Base-by-base conservation (phyloP, 768 basidiomycete genomes). In the Leccinum boreale region DNA sequence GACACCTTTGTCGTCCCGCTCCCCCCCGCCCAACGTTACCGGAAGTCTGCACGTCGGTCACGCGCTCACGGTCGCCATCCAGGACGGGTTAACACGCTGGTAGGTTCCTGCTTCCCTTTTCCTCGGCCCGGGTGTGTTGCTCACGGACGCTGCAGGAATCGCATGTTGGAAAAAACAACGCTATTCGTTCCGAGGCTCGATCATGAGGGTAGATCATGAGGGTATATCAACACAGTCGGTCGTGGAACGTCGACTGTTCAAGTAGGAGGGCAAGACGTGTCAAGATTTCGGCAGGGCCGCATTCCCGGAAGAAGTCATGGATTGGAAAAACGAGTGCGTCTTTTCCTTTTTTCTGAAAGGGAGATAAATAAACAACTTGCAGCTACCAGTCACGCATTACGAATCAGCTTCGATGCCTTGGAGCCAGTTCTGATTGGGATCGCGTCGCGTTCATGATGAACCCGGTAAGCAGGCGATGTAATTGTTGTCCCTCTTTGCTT, bases 181-280 rank as follows among this genome's bases (percentile, higher is more conserved):
- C 79, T 98, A 1, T 98, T 89, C 68, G 83, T 87, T 2, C 97
- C 97, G 0, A 95, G 97, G 15, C 98, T 95, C 68, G 97, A 99
- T 73, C 97, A 98, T 67, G 97, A 96, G 0, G 95, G 96, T 57
- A 98, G 98, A 59, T 95, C 95, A 0, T n/a, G 97, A 96, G 0
- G 95, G 96, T 57, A 98, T 99, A 59, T 95, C 95, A 0, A 98
- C 96, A 0, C 97, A 99, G 74, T 92, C 91, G 48, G 95, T 99
- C 19, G 96, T 98, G 1, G 97, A 98, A 72, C 93, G 92, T 72
- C 82, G 94, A n/a, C 68, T 98, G 31, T 89, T 84, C 77, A 99
- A 96, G 75, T 73, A 82, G 1, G 79, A 87, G 6, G 26, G 92
- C 2, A 79, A 86, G 73, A 91, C 90, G 2, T 77, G 96, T 53